Evolutionary conservation across 2,329 filamentous ascomycete genomes (phyloP).

Genomic region (Ophiocordyceps robertsii): DNA sequence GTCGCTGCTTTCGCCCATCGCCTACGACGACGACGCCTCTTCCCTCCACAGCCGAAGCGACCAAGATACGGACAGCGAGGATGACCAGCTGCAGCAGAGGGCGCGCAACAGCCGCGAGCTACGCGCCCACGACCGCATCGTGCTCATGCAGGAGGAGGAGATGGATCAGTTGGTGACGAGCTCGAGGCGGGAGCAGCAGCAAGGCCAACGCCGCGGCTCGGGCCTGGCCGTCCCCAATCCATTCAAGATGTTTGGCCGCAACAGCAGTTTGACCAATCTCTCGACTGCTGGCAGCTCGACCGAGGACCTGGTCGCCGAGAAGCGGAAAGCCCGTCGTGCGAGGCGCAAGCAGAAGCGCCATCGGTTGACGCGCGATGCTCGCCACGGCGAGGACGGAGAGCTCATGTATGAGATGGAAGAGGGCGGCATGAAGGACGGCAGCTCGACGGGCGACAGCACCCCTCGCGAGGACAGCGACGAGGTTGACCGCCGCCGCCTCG

Average conservation of each 20-base stretch:
- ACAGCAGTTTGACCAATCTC: slow-evolving; percentile 19
- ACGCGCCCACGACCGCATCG: slow-evolving; percentile 52
- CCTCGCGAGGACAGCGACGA: slow-evolving; percentile 47
- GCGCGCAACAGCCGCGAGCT: slow-evolving; percentile 58
- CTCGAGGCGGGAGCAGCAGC: slow-evolving; percentile 34
- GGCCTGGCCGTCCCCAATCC: slow-evolving; percentile 37
- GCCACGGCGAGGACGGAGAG: slow-evolving; percentile 54
- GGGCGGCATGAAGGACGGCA: slow-evolving; percentile 56
- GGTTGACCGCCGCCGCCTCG: slow-evolving; percentile 38
- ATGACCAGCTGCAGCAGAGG: slow-evolving; percentile 53
- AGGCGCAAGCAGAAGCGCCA: slow-evolving; percentile 40
- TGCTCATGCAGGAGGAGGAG: slow-evolving; percentile 67
- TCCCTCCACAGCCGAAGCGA: slow-evolving; percentile 55
- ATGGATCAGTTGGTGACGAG: slow-evolving; percentile 45
- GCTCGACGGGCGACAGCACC: slow-evolving; percentile 47
- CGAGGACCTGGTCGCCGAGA: slow-evolving; percentile 35
- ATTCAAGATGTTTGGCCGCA: slow-evolving; percentile 27
- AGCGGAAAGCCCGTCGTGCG: slow-evolving; percentile 32
- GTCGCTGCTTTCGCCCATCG: slow-evolving; percentile 47
- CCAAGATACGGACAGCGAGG: slow-evolving; percentile 65
- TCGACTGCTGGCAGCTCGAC: slow-evolving; percentile 27
- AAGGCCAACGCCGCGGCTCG: slow-evolving; percentile 31
- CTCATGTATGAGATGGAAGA: slow-evolving; percentile 89
- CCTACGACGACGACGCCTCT: slow-evolving; percentile 56
- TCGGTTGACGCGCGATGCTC: slow-evolving; percentile 36